Conservation (phyloP, 1,284 basidiomycete genomes). For the Ustilago hordei region DNA sequence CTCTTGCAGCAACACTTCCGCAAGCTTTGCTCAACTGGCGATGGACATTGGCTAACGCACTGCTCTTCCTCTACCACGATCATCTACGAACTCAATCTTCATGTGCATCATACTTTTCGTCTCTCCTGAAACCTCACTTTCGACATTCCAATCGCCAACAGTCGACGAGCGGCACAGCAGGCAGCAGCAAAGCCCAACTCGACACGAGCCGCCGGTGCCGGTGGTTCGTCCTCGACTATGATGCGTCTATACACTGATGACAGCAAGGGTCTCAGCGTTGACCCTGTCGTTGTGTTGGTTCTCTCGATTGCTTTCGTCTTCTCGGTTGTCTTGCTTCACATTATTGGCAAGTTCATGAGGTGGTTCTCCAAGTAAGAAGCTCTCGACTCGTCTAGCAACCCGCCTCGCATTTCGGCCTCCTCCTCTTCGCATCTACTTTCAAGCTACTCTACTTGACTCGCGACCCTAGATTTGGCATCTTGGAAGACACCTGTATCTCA, state of each 20-base stretch:
- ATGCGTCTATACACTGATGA: slow-evolving; percentile 95
- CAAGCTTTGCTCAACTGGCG: background rate
- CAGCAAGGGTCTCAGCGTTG: slow-evolving; percentile 95
- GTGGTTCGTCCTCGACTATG: slow-evolving; percentile 97
- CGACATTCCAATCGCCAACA: background rate
- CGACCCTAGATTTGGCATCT: background rate
- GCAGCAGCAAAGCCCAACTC: slow-evolving; percentile 85
- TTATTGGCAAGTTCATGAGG: slow-evolving; percentile 92
- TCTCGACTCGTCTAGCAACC: background rate
- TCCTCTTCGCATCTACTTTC: background rate
- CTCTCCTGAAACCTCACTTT: background rate
- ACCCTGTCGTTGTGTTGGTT: slow-evolving; percentile 97
- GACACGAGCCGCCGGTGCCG: slow-evolving; percentile 90
- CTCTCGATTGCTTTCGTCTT: slow-evolving; percentile 97
- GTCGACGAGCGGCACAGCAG: slow-evolving; percentile 77
- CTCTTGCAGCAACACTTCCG: background rate
- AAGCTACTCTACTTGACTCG: background rate
- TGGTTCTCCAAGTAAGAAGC: slow-evolving; percentile 81
- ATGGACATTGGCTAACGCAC: background rate
- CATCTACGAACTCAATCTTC: background rate
- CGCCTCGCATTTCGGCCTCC: background rate
- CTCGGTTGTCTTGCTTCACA: slow-evolving; percentile 98
- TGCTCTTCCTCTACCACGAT: background rate
- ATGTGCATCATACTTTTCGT: background rate
- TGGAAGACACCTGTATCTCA: background rate